Evolutionary conservation across 2,329 filamentous ascomycete genomes (phyloP).

Genomic region (Penicillium freii): DNA sequence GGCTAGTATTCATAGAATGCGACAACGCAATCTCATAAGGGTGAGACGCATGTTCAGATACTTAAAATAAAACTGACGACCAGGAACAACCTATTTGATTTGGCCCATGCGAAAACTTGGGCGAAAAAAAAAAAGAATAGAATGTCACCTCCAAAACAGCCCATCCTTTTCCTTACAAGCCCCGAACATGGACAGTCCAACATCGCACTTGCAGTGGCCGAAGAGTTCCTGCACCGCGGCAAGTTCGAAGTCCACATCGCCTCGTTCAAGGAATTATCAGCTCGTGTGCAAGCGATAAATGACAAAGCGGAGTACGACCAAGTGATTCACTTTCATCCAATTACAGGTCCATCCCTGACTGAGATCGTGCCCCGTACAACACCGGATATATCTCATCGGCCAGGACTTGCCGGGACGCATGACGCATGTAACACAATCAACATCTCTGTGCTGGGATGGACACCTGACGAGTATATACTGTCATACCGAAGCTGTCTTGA

Average conservation of each 20-base stretch:
- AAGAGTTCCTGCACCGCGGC: conserved; percentile 40
- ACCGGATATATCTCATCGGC: conserved; percentile 29
- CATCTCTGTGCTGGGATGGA: conserved; percentile 37
- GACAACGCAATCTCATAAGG: not conserved
- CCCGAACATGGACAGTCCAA: conserved; percentile 50
- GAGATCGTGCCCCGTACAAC: conserved; percentile 36
- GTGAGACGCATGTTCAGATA: too few species aligned
- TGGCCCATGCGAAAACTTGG: not conserved
- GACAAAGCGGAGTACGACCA: conserved; percentile 13
- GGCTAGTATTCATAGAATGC: conserved; percentile 3
- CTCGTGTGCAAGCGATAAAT: conserved; percentile 31
- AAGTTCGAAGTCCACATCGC: conserved; percentile 47
- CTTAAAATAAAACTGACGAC: not conserved
- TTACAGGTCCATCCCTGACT: conserved; percentile 33
- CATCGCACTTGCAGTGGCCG: conserved; percentile 45
- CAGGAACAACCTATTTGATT: not conserved
- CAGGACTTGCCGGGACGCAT: conserved; percentile 37
- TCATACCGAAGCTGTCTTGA: conserved; percentile 41
- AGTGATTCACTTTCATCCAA: conserved; percentile 33
- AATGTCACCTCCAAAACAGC: conserved; percentile 19
- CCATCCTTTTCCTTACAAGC: conserved; percentile 47
- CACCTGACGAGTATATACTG: conserved; percentile 41
- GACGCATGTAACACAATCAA: conserved; percentile 32
- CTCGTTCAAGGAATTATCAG: conserved; percentile 41
- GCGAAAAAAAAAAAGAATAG: not conserved